Evolutionary conservation across 495 filamentous ascomycete genomes (phyloP), one percentile per base, ranked within the genome.

Genomic region (Penicillium taxi): DNA sequence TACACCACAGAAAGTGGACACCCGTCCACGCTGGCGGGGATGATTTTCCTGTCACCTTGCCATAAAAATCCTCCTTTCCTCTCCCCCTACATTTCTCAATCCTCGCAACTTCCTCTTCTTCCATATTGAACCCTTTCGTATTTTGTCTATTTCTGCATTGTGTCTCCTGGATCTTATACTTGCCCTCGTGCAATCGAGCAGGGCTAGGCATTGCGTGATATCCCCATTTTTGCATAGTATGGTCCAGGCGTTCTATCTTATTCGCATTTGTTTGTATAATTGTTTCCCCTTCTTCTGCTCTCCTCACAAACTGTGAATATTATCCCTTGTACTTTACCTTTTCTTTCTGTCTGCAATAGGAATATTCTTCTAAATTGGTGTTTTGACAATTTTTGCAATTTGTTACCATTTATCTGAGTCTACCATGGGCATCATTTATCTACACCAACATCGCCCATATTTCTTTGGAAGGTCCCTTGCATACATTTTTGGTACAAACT

Each of bases 1-100:
- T 14, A 48, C 44, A 14, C 50, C 55, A 12, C 55, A 48, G 24
- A 64, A 55, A 36, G 32, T 61, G 15, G 53, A 57, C 17, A 40
- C 57, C 3, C 62, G 64, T 15, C 66, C 66, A n/a, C 59, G 36
- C 3, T 70, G 63, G 61, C 47, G 66, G 39, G 56, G 45, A 41
- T 47, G 32, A 45, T 22, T 26, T 33, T 9, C 26, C 39, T 31
- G 29, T 41, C 20, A 30, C 7, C 24, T 15, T 14, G 6, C 23
- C 13, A 20, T 16, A 25, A 13, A 13, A 9, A 15, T 32, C 28
- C 18, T 28, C 35, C 28, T 9, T 29, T 13, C 16, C 30, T 17
- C 28, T n/a, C n/a, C 18, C 7, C 12, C 32, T 17, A 26, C 13
- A 27, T 31, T 26, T 32, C 13, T 29, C 33, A 17, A 22, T 24